phyloP scores from a whole-genome alignment of 352 stramenopile genomes.

The Globisporangium heterothallicum region DNA sequence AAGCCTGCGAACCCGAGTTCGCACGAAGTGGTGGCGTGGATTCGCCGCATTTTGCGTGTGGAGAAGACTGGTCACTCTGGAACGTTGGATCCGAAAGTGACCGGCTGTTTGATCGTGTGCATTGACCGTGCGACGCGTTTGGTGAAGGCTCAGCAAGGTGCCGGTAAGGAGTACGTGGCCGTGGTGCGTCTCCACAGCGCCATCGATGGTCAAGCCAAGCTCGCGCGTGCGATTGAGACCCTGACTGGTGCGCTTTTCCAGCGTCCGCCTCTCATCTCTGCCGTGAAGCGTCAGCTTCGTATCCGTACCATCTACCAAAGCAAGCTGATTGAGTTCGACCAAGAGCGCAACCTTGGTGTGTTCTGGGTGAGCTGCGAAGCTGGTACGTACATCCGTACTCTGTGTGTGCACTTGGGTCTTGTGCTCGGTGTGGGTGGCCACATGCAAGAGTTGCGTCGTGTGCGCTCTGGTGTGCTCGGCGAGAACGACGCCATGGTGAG shows the following conservation, averaged over 20 bases:
- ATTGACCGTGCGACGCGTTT: slow-evolving; percentile 97
- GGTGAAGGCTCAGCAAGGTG: slow-evolving; percentile 89
- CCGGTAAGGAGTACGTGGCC: slow-evolving; percentile 99
- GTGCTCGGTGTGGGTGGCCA: slow-evolving; percentile 97
- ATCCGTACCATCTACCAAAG: slow-evolving; percentile 99
- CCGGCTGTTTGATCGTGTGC: slow-evolving; percentile 99
- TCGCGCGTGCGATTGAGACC: slow-evolving; percentile 96
- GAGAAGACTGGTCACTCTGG: slow-evolving; percentile 99
- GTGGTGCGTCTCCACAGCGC: slow-evolving; percentile 97
- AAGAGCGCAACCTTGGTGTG: slow-evolving; percentile 96
- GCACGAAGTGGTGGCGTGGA: slow-evolving; percentile 99
- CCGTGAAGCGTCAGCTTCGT: slow-evolving; percentile 99
- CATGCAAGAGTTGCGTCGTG: slow-evolving; percentile 99
- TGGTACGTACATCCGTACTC: slow-evolving; percentile 99
- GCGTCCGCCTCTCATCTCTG: slow-evolving; percentile 98
- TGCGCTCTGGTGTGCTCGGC: slow-evolving; percentile 94
- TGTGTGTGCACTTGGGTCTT: slow-evolving; percentile 99
- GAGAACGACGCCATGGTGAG: slow-evolving; percentile 98
- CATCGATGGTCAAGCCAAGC: slow-evolving; percentile 88
- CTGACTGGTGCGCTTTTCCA: slow-evolving; percentile 99
- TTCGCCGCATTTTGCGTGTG: slow-evolving; percentile 99
- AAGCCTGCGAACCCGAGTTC: slow-evolving; percentile 99
- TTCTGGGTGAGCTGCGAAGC: slow-evolving; percentile 97
- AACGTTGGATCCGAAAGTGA: slow-evolving; percentile 99
- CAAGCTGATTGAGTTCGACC: slow-evolving; percentile 99